Percentiles rank a stretch among this genome's conserved stretches.
Evolutionary conservation across 768 basidiomycete species (phyloP).

Genomic region (Pisolithus tinctorius): DNA sequence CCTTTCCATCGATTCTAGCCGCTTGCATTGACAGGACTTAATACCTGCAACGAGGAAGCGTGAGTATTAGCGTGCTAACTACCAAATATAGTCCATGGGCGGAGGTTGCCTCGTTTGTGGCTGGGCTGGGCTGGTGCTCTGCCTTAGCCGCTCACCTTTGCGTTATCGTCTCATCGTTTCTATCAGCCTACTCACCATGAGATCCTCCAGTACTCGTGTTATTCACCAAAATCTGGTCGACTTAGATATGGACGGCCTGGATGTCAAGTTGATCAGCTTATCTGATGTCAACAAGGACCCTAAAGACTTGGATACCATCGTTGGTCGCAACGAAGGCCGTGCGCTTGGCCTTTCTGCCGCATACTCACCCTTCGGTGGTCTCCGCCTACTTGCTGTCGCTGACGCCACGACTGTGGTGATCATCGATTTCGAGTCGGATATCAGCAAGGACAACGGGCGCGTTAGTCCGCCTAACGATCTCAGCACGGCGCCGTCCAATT

Average conservation of each 20-base stretch:
- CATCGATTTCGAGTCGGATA: constrained; percentile 15
- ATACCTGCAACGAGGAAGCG: too few species aligned
- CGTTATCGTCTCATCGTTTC: background rate
- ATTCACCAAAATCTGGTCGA: constrained; percentile 24
- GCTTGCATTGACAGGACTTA: too few species aligned
- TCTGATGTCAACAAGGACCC: constrained; percentile 18
- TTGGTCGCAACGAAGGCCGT: constrained; percentile 28
- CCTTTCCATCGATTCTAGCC: too few species aligned
- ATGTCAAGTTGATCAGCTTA: constrained; percentile 11
- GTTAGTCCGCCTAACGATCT: constrained; percentile 15
- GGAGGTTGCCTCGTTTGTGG: background rate
- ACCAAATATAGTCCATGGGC: too few species aligned
- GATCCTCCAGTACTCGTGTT: constrained; percentile 9
- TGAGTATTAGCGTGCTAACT: too few species aligned
- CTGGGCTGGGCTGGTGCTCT: background rate
- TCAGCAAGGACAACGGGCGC: constrained; percentile 29
- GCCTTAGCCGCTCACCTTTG: background rate
- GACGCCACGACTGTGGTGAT: constrained; percentile 21
- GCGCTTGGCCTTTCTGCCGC: constrained; percentile 24
- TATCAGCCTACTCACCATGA: constrained; percentile 3
- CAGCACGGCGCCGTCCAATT: constrained; percentile 16
- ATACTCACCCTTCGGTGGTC: constrained; percentile 16
- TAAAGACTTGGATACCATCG: constrained; percentile 12
- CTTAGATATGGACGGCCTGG: constrained; percentile 16
- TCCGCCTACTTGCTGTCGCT: constrained; percentile 22